Evolutionary conservation across 306 rosid species (phyloP).

Genomic region (Vigna mungo): DNA sequence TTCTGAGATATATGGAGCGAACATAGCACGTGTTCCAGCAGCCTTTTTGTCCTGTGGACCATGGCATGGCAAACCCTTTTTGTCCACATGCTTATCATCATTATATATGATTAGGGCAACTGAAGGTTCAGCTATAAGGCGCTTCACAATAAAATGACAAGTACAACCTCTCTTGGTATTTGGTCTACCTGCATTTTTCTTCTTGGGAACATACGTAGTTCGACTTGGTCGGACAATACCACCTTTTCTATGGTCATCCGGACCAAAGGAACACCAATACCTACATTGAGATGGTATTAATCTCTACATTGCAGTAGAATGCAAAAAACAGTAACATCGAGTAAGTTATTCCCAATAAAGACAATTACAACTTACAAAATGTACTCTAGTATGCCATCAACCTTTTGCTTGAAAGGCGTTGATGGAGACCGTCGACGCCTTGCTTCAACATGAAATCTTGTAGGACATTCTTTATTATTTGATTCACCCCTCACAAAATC

Average conservation of each 20-base stretch:
- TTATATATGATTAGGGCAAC: slow-evolving; percentile 86
- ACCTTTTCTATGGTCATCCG: slow-evolving; percentile 89
- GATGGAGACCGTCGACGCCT: slow-evolving; percentile 67
- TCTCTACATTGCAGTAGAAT: slow-evolving; percentile 13
- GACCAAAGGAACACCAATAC: slow-evolving; percentile 99
- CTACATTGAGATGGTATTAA: slow-evolving; percentile 53
- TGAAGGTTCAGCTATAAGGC: slow-evolving; percentile 85
- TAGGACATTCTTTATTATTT: slow-evolving; percentile 76
- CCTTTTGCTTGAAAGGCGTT: slow-evolving; percentile 76
- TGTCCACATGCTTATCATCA: slow-evolving; percentile 85
- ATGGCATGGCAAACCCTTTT: slow-evolving; percentile 88
- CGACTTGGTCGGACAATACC: slow-evolving; percentile 87
- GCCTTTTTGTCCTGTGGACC: slow-evolving; percentile 90
- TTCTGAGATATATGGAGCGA: slow-evolving; percentile 93
- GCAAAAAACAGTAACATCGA: slow-evolving; percentile 19
- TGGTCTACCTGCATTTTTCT: slow-evolving; percentile 88
- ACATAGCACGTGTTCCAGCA: slow-evolving; percentile 88
- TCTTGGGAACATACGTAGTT: slow-evolving; percentile 75
- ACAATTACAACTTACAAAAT: slow-evolving; percentile 70
- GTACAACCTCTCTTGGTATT: slow-evolving; percentile 93
- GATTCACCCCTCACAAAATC: slow-evolving; percentile 94
- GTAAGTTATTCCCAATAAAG: slow-evolving; percentile 4
- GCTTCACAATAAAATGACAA: slow-evolving; percentile 92
- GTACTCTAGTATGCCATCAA: slow-evolving; percentile 92
- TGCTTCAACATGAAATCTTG: slow-evolving; percentile 91